phyloP scores from a whole-genome alignment of 176 grass and related monocot genomes.

The Olyra latifolia region DNA sequence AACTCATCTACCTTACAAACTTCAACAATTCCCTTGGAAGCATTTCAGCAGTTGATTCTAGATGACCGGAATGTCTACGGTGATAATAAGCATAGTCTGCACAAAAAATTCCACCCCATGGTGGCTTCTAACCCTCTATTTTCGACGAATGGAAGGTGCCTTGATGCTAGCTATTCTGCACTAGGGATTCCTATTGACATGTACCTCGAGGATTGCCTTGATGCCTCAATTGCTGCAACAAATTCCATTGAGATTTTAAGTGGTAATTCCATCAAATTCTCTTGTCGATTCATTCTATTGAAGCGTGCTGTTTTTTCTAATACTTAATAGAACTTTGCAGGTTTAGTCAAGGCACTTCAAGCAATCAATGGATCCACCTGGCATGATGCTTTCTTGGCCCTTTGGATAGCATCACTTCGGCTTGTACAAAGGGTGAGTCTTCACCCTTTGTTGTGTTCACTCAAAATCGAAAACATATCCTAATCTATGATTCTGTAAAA shows the following conservation, averaged over 20 bases:
- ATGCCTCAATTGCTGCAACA: constrained; percentile 79
- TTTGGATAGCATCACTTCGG: constrained; percentile 92
- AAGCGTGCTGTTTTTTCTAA: constrained; percentile 7
- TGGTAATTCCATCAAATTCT: constrained; percentile 49
- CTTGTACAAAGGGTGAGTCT: constrained; percentile 86
- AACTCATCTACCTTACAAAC: constrained; percentile 68
- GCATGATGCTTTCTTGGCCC: constrained; percentile 93
- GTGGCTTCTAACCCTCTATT: constrained; percentile 45
- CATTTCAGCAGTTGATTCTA: constrained; percentile 57
- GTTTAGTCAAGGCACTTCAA: constrained; percentile 92
- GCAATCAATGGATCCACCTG: constrained; percentile 81
- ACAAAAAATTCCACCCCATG: constrained; percentile 43
- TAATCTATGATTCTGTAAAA: constrained; percentile 39
- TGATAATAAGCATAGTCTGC: constrained; percentile 49
- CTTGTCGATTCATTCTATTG: neutral
- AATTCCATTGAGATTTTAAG: constrained; percentile 95
- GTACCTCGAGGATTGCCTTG: constrained; percentile 96
- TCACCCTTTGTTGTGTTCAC: constrained; percentile 17
- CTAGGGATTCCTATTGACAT: constrained; percentile 91
- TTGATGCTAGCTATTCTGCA: constrained; percentile 65
- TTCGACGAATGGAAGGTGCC: constrained; percentile 55
- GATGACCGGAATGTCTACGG: constrained; percentile 40
- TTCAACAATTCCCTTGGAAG: constrained; percentile 55
- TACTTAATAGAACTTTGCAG: constrained; percentile 42
- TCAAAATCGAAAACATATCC: constrained; percentile 10